These are phyloP conservation scores for Phalaenopsis equestris DNA, from an alignment of 106 monocot genomes.

Conservation along the genomic window DNA sequence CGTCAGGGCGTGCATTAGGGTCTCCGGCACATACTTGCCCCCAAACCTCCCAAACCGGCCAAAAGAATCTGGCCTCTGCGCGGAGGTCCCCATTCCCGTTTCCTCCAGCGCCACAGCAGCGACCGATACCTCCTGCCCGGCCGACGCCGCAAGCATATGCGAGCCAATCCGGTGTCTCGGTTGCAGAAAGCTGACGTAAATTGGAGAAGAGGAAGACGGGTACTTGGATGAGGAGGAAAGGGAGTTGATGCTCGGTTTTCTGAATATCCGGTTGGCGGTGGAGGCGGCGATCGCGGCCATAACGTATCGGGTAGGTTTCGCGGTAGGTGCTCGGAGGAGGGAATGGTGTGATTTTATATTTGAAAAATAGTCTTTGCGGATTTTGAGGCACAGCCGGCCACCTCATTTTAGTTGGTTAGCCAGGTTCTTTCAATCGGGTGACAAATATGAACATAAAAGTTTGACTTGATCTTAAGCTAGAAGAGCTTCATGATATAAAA, in stretches of 20 bases:
- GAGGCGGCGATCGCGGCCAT: background rate
- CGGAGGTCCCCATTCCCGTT: background rate
- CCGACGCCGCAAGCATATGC: background rate
- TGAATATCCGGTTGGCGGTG: background rate
- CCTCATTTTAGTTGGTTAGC: too few relatives aligned
- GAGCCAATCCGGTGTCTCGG: background rate
- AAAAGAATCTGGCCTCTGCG: slow-evolving; percentile 54
- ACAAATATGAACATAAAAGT: too few relatives aligned
- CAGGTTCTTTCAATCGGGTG: too few relatives aligned
- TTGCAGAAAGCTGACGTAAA: background rate
- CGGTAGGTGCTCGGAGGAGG: too few relatives aligned
- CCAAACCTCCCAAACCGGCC: slow-evolving; percentile 78
- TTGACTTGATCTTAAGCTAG: too few relatives aligned
- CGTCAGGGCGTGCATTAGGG: slow-evolving; percentile 67
- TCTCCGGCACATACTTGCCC: slow-evolving; percentile 93
- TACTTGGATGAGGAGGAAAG: background rate
- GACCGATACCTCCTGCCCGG: background rate
- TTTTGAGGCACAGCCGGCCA: too few relatives aligned
- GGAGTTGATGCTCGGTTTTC: background rate
- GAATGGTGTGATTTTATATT: too few relatives aligned
- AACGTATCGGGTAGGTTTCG: background rate
- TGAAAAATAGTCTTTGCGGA: too few relatives aligned
- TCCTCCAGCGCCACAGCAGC: slow-evolving; percentile 3
- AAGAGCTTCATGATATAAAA: too few relatives aligned
- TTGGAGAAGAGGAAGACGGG: background rate